A percentile compares a stretch with the other conserved stretches of the same genome.
Evolutionary conservation across 768 basidiomycete species (phyloP).

Genomic region (Leccinum sublutescens): DNA sequence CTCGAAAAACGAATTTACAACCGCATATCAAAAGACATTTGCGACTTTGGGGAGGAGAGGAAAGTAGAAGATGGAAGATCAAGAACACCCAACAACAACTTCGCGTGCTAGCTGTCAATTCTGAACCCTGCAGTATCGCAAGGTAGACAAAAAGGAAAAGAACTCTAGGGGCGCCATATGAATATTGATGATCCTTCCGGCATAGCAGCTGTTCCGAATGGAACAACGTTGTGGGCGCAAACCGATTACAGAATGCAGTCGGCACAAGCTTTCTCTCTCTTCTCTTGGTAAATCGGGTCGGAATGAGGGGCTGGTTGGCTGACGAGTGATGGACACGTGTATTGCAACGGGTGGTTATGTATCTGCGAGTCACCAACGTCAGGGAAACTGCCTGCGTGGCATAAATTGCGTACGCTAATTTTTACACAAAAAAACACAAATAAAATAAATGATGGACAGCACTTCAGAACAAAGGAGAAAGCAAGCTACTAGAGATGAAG

Average conservation of each 20-base stretch:
- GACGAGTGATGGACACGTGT: conserved; percentile 11
- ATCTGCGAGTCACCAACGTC: not conserved
- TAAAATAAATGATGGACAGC: not conserved
- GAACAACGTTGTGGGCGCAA: conserved; percentile 9
- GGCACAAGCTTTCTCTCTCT: not conserved
- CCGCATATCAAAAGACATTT: not conserved
- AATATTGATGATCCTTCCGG: conserved; percentile 19
- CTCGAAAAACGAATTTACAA: not conserved
- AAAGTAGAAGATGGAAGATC: not conserved
- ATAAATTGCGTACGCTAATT: not conserved
- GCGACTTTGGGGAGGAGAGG: not conserved
- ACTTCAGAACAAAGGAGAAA: not conserved
- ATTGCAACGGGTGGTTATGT: not conserved
- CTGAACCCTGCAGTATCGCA: not conserved
- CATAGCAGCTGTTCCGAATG: conserved; percentile 6
- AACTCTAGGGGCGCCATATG: not conserved
- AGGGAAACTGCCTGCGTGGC: not conserved
- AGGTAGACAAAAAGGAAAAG: not conserved
- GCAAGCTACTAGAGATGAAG: not conserved
- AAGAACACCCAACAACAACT: not conserved
- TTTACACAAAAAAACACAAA: not conserved
- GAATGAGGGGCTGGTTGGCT: not conserved
- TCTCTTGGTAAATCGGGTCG: not conserved
- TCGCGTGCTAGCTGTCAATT: not conserved
- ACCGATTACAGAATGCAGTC: conserved; percentile 3